Conservation (phyloP, 176 grass and related monocot species). For the Rhipidocladum racemiflorum region DNA sequence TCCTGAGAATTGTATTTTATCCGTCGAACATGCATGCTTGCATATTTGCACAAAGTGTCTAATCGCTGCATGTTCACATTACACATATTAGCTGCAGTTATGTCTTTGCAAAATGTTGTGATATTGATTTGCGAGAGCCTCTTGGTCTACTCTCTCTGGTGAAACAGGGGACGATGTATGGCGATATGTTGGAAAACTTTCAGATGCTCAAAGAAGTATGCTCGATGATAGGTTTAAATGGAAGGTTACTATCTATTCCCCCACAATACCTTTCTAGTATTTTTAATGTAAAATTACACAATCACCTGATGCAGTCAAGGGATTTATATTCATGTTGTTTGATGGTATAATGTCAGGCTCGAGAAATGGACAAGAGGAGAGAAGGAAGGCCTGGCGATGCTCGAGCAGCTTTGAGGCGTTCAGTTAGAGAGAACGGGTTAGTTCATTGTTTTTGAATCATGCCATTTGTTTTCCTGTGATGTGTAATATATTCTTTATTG, state of each 20-base stretch:
- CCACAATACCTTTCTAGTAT: neutral
- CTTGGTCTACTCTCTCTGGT: constrained; percentile 20
- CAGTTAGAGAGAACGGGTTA: constrained; percentile 93
- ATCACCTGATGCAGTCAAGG: neutral
- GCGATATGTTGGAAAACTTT: constrained; percentile 97
- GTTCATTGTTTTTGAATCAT: constrained; percentile 18
- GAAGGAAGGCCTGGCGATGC: constrained; percentile 94
- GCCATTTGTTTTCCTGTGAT: neutral
- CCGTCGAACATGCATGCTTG: neutral
- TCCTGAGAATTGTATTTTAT: neutral
- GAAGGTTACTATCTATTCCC: constrained; percentile 64
- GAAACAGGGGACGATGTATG: constrained; percentile 90
- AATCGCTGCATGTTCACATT: neutral
- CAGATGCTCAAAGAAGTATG: constrained; percentile 99
- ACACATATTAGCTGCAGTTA: neutral
- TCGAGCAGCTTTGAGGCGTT: constrained; percentile 90
- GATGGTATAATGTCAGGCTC: constrained; percentile 53
- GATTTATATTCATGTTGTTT: neutral
- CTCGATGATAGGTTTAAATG: constrained; percentile 99
- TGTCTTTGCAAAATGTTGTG: neutral
- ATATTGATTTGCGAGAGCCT: constrained; percentile 12
- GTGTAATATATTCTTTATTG: neutral
- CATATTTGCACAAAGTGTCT: neutral
- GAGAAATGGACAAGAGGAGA: constrained; percentile 98
- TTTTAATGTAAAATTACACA: constrained; percentile 12